Evolutionary conservation across 2,329 filamentous ascomycete genomes (phyloP), one percentile per base, ranked within the genome.

Genomic region (Paraconiothyrium brasiliense): DNA sequence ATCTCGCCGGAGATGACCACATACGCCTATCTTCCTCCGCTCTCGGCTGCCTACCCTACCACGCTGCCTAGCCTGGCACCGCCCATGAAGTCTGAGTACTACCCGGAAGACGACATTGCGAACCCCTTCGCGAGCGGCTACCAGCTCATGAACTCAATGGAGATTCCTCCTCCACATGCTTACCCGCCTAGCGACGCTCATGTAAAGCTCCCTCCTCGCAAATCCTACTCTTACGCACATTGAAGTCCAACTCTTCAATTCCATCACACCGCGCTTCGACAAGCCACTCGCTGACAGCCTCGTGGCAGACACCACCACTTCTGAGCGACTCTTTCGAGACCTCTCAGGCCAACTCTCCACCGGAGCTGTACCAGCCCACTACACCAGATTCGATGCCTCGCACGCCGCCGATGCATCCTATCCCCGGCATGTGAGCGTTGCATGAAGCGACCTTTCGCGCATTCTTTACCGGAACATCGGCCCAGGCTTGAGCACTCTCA

Each of bases 331-430:
- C 88, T 32, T 91, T 89, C 77, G 89, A 91, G 71, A 86, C 88
- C 76, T 92, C 89, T 56, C 67, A 69, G 44, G 71, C 75, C n/a
- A 76, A 72, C 57, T 82, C 80, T 54, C 80, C 81, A 35, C 71
- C 79, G 56, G 81, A 83, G 60, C 76, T 74, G 52, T 68, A 69
- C 55, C 81, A 77, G 79, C 90, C 90, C 41, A 86, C 86, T 47
- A 92, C 90, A 57, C 90, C 90, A 63, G 81, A 90, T 66, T 92
- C 89, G n/a, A 89, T 92, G 86, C 89, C 89, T 35, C 85, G 84
- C 50, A 91, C 90, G 48, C 90, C 90, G 47, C 84, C 84, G 63
- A 69, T 79, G 86, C 74, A 78, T 54, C 68, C 67, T 24, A 64
- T 74, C 50, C 67, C 68, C 54, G 50, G 64, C 22, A 64, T 72